Conservation (phyloP, 306 rosid species). For the Lathyrus oleraceus region DNA sequence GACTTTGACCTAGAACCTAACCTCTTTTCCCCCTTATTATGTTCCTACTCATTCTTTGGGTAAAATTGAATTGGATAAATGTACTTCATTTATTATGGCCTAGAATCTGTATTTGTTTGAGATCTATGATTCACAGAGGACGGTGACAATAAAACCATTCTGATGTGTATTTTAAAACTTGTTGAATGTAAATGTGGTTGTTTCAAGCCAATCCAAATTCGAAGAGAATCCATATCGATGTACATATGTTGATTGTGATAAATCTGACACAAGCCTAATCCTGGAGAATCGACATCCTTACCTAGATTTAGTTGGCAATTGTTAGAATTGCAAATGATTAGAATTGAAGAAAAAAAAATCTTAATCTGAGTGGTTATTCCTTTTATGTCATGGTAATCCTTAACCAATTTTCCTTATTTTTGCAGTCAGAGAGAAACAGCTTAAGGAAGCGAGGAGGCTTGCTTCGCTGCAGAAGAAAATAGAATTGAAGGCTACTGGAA, state of each 20-base stretch:
- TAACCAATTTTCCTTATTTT: too few species aligned
- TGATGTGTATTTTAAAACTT: conserved; percentile 21
- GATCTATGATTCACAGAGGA: not conserved
- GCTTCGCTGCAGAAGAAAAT: too few species aligned
- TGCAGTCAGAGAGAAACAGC: too few species aligned
- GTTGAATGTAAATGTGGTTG: conserved; percentile 2
- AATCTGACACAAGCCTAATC: conserved; percentile 21
- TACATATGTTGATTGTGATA: conserved; percentile 10
- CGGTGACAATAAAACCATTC: not conserved
- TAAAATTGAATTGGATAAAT: conserved; percentile 18
- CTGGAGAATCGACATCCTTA: conserved; percentile 22
- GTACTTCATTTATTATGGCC: not conserved
- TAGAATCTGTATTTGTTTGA: conserved; percentile 10
- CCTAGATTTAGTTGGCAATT: too few species aligned
- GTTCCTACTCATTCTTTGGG: conserved; percentile 19
- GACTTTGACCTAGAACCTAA: conserved; percentile 30
- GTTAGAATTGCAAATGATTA: too few species aligned
- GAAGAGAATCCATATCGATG: not conserved
- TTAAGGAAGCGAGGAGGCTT: too few species aligned
- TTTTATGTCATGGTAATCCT: too few species aligned
- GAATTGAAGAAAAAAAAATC: too few species aligned
- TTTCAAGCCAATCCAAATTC: not conserved
- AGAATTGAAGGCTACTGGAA: too few species aligned
- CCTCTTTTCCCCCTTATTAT: conserved; percentile 17
- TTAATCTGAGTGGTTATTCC: too few species aligned